Evolutionary conservation across 2,329 filamentous ascomycete species (phyloP).

Genomic region (Orbilia javanica): DNA sequence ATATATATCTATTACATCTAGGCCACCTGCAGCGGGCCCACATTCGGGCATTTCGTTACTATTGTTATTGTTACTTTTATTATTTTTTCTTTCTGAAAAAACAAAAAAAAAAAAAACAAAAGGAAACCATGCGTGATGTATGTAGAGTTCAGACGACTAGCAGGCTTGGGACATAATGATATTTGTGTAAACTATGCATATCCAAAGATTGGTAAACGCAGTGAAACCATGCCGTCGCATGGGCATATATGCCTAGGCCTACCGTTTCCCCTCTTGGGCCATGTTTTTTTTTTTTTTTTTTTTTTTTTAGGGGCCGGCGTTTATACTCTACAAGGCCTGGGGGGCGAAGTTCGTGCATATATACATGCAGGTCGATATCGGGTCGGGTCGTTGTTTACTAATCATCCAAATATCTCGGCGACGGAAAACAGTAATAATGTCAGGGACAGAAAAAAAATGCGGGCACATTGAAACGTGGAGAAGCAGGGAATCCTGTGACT

Average conservation of each 20-base stretch:
- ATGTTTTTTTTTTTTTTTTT: background rate
- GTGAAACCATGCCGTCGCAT: constrained; percentile 17
- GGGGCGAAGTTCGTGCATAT: constrained; percentile 9
- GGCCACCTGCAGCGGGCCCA: constrained; percentile 13
- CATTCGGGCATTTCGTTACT: background rate
- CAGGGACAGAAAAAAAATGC: background rate
- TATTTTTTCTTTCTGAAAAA: constrained; percentile 3
- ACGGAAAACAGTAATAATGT: constrained; percentile 2
- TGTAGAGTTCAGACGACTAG: constrained; percentile 14
- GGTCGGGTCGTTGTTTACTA: constrained; percentile 1
- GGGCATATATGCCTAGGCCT: constrained; percentile 2
- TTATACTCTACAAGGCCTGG: background rate
- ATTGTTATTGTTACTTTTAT: no score
- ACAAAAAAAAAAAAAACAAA: background rate
- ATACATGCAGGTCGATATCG: constrained; percentile 22
- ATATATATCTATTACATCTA: background rate
- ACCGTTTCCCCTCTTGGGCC: background rate
- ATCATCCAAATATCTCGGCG: background rate
- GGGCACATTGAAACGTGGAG: constrained; percentile 13
- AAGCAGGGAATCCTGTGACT: constrained; percentile 18
- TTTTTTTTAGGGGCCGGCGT: no score
- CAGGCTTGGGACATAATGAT: constrained; percentile 3
- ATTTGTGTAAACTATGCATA: constrained; percentile 15
- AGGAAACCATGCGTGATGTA: background rate
- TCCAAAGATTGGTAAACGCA: constrained; percentile 14